A percentile compares a stretch with the other conserved stretches of the same genome.
phyloP scores from a whole-genome alignment of 2,329 filamentous ascomycete species.

The Stromatinia cepivora region DNA sequence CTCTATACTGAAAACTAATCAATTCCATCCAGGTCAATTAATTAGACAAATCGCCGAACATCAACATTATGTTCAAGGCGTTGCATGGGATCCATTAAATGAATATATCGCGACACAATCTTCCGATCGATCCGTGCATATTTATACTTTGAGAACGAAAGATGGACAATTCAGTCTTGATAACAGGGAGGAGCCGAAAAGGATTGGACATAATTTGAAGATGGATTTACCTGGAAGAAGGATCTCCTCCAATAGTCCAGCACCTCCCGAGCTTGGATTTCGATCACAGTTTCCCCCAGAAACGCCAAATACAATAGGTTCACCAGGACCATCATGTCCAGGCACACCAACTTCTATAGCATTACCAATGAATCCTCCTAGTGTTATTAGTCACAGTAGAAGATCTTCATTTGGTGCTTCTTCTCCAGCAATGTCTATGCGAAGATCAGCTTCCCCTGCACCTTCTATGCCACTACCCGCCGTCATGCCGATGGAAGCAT shows the following conservation, averaged over 20 bases:
- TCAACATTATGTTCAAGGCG: constrained; percentile 97
- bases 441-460: constrained; percentile 87
- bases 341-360: constrained; percentile 89
- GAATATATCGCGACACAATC: constrained; percentile 98
- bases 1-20: neutral
- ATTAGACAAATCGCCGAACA: constrained; percentile 96
- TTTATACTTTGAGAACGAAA: constrained; percentile 94
- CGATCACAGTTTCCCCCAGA: constrained; percentile 63
- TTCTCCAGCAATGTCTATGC: constrained; percentile 60
- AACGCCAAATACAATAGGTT: constrained; percentile 62
- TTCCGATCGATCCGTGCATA: constrained; percentile 95
- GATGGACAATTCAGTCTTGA: constrained; percentile 88
- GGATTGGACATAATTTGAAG: constrained; percentile 73
- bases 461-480: constrained; percentile 92
- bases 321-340: constrained; percentile 85
- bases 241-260: constrained; percentile 89
- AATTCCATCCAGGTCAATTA: constrained; percentile 51
- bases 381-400: constrained; percentile 83
- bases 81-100: constrained; percentile 97
- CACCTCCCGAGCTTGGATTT: constrained; percentile 76
- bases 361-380: constrained; percentile 93
- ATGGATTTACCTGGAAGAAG: constrained; percentile 91
- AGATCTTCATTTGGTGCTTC: constrained; percentile 88
- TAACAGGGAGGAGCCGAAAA: constrained; percentile 63
- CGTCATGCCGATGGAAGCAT: constrained; percentile 90